Evolutionary conservation across 257 asterid species (phyloP).

Genomic region (Scutellaria minor): DNA sequence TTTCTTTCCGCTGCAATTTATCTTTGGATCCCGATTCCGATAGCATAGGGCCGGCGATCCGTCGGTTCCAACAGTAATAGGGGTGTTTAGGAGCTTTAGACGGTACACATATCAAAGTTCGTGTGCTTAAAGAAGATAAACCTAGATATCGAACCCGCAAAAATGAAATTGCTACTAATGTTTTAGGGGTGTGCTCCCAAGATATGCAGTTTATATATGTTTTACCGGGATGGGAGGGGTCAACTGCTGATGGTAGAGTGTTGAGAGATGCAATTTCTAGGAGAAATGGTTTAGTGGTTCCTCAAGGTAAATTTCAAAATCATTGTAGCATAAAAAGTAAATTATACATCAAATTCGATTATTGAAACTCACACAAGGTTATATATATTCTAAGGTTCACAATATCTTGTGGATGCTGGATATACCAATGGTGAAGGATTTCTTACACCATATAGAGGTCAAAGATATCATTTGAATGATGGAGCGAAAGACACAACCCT

Average conservation of each 20-base stretch:
- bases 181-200: no score
- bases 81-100: slow-evolving; percentile 29
- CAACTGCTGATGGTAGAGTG: no score
- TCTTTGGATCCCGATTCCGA: no score
- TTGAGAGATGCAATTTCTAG: no score
- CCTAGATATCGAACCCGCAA: slow-evolving; percentile 23
- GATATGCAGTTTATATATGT: no score
- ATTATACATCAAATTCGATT: background rate
- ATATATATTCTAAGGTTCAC: slow-evolving; percentile 6
- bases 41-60: no score
- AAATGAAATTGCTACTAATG: slow-evolving; percentile 29
- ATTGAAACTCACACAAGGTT: background rate
- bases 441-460: slow-evolving; percentile 24
- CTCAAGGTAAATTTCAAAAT: background rate
- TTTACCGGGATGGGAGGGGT: no score
- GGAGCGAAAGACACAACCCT: slow-evolving; percentile 11
- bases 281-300: slow-evolving; percentile 19
- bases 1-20: no score
- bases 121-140: slow-evolving; percentile 3
- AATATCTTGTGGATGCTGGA: slow-evolving; percentile 29
- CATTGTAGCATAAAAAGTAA: background rate
- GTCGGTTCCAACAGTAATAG: no score
- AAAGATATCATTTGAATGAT: slow-evolving; percentile 24
- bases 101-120: slow-evolving; percentile 26
- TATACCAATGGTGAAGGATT: slow-evolving; percentile 31